Base-by-base conservation (phyloP, 129 eudicot genomes). In the Pseudognaphalium luteoalbum region DNA sequence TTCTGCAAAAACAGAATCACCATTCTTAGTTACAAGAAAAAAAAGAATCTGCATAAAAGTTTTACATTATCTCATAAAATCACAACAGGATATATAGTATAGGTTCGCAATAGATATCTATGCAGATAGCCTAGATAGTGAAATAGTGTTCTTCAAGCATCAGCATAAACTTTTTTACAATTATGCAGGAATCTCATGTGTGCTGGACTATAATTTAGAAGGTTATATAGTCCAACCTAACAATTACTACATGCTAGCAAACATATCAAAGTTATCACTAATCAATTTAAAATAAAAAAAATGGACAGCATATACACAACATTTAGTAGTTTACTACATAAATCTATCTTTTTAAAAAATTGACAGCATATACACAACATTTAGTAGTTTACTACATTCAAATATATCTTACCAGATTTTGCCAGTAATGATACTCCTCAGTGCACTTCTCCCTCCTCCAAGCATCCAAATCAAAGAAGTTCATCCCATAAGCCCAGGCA, bases 401-500 rank as follows among this genome's bases (percentile, higher is more conserved):
- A 29, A 52, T n/a, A 6, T 29, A 52, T 73, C 89, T 80, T 71
- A 91, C 97, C 95, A 86, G 82, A 82, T 81, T 91, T 84, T 91
- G 97, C 97, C 97, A 91, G 86, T 90, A 92, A 73, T 92, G 98
- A 73, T 92, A 92, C 78, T 90, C 89, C 68, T 90, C 98, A 16
- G 97, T 91, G 82, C 95, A 87, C 78, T 89, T 87, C 77, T 88
- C 97, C 79, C 83, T 91, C 85, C 97, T 87, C 97, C 97, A 91
- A 57, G 97, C 97, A 88, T 91, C 95, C 87, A 91, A 82, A 81
- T 91, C 97, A 78, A 91, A 91, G 85, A 91, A 91, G 76, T 91
- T 91, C 97, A 91, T 91, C 63, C 97, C 97, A 85, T 91, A 91
- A 74, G 97, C 97, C 97, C 97, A 91, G 1, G 95, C 97, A 77